phyloP scores from a whole-genome alignment of 2,329 filamentous ascomycete genomes.

The Arachnopeziza araneosa region DNA sequence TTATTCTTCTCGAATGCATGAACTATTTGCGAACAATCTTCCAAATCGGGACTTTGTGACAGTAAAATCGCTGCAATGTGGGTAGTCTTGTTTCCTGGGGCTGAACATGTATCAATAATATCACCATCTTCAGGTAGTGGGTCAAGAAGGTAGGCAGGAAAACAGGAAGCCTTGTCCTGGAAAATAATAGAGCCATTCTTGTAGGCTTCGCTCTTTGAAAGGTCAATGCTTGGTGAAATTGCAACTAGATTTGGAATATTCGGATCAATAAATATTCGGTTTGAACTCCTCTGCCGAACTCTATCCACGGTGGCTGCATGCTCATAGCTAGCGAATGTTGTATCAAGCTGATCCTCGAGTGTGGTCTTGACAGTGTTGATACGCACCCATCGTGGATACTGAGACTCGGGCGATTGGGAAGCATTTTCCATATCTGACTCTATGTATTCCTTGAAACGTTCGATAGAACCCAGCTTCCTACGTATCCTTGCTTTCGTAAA shows the following conservation, averaged over 20 bases:
- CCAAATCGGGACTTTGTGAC: conserved; percentile 29
- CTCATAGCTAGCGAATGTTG: conserved; percentile 63
- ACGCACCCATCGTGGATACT: conserved; percentile 85
- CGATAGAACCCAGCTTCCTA: conserved; percentile 62
- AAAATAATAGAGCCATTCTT: conserved; percentile 73
- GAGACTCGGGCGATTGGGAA: conserved; percentile 25
- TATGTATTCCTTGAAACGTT: conserved; percentile 57
- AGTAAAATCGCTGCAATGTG: conserved; percentile 73
- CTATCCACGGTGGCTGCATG: conserved; percentile 50
- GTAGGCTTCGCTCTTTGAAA: conserved; percentile 71
- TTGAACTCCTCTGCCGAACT: conserved; percentile 43
- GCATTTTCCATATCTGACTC: conserved; percentile 44
- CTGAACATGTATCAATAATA: conserved; percentile 87
- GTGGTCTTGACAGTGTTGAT: conserved; percentile 74
- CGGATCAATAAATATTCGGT: conserved; percentile 64
- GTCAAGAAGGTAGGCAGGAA: conserved; percentile 83
- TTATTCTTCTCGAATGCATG: conserved; percentile 77
- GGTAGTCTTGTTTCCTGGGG: conserved; percentile 96
- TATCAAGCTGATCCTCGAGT: conserved; percentile 64
- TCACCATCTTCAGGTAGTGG: conserved; percentile 62
- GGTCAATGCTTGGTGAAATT: conserved; percentile 63
- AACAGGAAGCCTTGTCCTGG: conserved; percentile 96
- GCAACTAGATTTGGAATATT: conserved; percentile 82
- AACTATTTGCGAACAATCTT: conserved; percentile 43
- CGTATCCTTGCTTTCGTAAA: conserved; percentile 74